phyloP scores from a whole-genome alignment of 1,284 basidiomycete species.

The Cystobasidium sp. region DNA sequence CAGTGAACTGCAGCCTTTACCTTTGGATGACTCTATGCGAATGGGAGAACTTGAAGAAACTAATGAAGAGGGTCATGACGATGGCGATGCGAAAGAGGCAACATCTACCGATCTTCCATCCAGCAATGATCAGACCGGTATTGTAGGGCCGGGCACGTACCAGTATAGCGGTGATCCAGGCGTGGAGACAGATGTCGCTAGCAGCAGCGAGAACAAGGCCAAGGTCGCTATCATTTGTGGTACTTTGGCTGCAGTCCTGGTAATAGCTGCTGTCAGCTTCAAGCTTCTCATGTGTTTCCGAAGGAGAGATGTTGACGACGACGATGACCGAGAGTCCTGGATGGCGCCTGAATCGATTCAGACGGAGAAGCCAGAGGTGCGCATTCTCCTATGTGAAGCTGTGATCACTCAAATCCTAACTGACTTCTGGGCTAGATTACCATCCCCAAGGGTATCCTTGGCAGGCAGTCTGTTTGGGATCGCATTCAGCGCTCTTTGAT shows the following conservation, averaged over 20 bases:
- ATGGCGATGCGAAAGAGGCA: not conserved
- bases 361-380: not conserved
- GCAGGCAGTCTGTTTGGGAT: slow-evolving; percentile 27
- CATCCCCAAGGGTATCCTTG: not conserved
- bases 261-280: not conserved
- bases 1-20: not conserved
- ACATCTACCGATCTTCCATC: not conserved
- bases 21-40: not conserved
- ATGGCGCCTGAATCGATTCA: not conserved
- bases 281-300: slow-evolving; percentile 18
- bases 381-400: not conserved
- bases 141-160: not conserved
- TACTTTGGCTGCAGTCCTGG: not conserved
- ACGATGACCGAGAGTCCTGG: slow-evolving; percentile 9
- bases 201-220: not conserved
- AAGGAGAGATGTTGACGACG: slow-evolving; percentile 17
- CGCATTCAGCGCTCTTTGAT: slow-evolving; percentile 28
- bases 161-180: slow-evolving; percentile 15
- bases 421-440: not conserved
- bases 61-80: not conserved
- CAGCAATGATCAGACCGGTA: not conserved
- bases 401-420: not conserved
- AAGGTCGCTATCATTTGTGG: slow-evolving; percentile 26
- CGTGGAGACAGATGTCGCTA: not conserved
- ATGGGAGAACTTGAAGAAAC: not conserved